Evolutionary conservation across 2,329 filamentous ascomycete species (phyloP), one percentile per base, ranked within the genome.

Genomic region (Nemania sp.): DNA sequence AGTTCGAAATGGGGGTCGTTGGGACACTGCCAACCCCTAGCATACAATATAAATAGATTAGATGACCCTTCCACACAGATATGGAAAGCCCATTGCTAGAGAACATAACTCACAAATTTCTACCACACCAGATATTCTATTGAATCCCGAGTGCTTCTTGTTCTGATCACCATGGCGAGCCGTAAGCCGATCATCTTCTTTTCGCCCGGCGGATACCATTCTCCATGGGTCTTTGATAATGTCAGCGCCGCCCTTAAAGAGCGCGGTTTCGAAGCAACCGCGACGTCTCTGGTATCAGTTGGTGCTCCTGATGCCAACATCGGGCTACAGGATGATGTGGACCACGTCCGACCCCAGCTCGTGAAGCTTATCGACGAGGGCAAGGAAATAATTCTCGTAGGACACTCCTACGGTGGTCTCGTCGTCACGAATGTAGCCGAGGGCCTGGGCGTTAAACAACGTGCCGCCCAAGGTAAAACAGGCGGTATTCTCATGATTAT

Each of bases 321-420:
- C 17, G 47, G 52, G n/a, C n/a, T 58, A 11, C 19, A 28, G 17
- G 44, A 51, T 11, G 52, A 58, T 15, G 44, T 39, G 11, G 14
- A 11, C 20, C 36, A 47, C 14, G 14, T 52, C n/a, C 45, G 44
- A 17, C 45, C 45, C 22, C 19, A 15, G 19, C 24, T 45, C 22
- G 30, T 6, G 6, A 15, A 44, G 17, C 20, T 43, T 20, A 28
- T 45, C 30, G 51, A 50, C 5, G 34, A 39, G 12, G 50, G 50
- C 30, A 54, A 37, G 26, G 54, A 57, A 34, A 28, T 57, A 7
- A 31, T 57, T 5, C 20, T 62, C 4, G 47, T 60, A 3, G 47
- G 50, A 14, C 59, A 61, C 34, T 60, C 59, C 15, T 60, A 46
- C 19, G 49, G 49, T 8, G 54, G 59, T 4, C 31, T 61, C 19